These are phyloP conservation scores for Coemansia sp. DNA, from an alignment of 371 early-diverging fungal species.

Conservation along the genomic window DNA sequence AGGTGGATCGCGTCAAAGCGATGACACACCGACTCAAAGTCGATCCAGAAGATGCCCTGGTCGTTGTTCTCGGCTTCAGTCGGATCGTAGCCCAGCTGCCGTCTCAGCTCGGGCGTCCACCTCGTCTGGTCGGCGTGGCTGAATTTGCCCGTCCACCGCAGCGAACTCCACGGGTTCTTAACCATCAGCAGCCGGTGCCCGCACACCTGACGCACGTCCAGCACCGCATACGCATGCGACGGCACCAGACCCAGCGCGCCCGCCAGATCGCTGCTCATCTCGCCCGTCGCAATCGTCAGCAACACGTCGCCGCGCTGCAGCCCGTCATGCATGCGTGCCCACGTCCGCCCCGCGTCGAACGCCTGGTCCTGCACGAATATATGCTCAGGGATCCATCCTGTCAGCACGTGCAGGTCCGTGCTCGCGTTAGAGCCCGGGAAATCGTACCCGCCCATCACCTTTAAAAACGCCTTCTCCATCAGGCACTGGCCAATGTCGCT, in stretches of 20 bases:
- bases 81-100: constrained; percentile 69
- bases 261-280: constrained; percentile 68
- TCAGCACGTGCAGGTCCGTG: constrained; percentile 83
- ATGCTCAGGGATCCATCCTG: constrained; percentile 93
- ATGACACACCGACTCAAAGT: constrained; percentile 74
- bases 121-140: constrained; percentile 67
- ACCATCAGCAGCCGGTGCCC: constrained; percentile 56
- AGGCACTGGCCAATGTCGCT: constrained; percentile 85
- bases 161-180: constrained; percentile 91
- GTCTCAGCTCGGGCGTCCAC: constrained; percentile 73
- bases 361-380: constrained; percentile 69
- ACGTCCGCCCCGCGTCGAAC: constrained; percentile 30
- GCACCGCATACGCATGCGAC: constrained; percentile 88
- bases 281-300: constrained; percentile 51
- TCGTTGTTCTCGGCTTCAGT: constrained; percentile 62
- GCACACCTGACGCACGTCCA: constrained; percentile 51
- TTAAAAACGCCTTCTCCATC: constrained; percentile 93
- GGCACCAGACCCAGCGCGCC: constrained; percentile 74
- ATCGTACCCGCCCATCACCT: constrained; percentile 91
- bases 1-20: constrained; percentile 83
- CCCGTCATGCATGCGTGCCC: constrained; percentile 64
- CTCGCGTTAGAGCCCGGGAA: constrained; percentile 93
- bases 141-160: constrained; percentile 81
- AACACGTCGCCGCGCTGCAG: constrained; percentile 62
- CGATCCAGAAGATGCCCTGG: constrained; percentile 88